Percentiles rank a stretch among this genome's conserved stretches.
Evolutionary conservation across 306 rosid species (phyloP).

Genomic region (Ammopiptanthus mongolicus): DNA sequence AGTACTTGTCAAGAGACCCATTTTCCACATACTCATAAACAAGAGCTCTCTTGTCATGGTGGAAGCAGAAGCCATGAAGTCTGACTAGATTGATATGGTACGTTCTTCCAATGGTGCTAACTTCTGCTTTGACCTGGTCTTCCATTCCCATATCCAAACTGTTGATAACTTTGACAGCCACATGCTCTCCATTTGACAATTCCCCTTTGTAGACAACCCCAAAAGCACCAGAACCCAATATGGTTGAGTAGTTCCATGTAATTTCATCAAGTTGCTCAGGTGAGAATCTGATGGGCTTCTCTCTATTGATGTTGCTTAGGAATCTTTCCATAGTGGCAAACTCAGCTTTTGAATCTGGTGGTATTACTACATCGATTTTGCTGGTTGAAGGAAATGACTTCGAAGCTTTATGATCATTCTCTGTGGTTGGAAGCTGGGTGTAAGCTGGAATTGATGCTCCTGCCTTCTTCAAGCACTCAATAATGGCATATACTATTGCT

Average conservation of each 20-base stretch:
- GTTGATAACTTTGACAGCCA: conserved; percentile 46
- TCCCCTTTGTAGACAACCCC: conserved; percentile 38
- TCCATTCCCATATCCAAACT: conserved; percentile 29
- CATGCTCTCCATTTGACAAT: conserved; percentile 27
- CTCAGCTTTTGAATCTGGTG: conserved; percentile 25
- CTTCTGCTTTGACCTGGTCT: conserved; percentile 46
- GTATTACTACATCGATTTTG: conserved; percentile 18
- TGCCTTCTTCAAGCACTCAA: conserved; percentile 49
- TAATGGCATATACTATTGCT: conserved; percentile 44
- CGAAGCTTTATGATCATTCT: conserved; percentile 10
- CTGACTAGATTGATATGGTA: conserved; percentile 38
- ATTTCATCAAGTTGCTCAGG: conserved; percentile 27
- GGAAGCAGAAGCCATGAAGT: conserved; percentile 46
- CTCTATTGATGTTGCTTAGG: conserved; percentile 37
- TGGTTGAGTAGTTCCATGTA: conserved; percentile 28
- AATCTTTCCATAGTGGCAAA: conserved; percentile 47
- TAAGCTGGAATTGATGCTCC: conserved; percentile 42
- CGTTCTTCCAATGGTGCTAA: conserved; percentile 51
- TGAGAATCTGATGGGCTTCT: conserved; percentile 39
- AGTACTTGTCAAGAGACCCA: conserved; percentile 30
- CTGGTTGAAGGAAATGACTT: conserved; percentile 3
- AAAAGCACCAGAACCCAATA: conserved; percentile 42
- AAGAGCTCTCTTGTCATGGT: conserved; percentile 31
- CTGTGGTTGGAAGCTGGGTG: conserved; percentile 21
- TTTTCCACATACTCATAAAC: conserved; percentile 38